Evolutionary conservation across 208 protist species (phyloP).

Genomic region (Trypanosoma conorhini): DNA sequence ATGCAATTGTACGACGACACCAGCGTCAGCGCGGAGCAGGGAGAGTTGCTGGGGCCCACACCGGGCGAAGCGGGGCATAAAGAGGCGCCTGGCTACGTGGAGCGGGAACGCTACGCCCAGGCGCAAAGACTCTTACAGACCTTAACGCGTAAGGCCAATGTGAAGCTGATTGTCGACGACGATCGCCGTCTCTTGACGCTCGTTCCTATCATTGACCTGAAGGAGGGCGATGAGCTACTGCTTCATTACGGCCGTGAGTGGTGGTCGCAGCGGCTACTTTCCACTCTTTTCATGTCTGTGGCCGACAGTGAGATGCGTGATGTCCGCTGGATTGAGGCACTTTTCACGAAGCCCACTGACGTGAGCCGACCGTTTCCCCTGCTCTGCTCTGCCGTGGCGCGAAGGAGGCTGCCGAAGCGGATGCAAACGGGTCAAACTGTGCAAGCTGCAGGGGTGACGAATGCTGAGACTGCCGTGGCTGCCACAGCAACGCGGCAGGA

Average conservation of each 20-base stretch:
- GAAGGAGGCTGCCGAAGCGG: not conserved
- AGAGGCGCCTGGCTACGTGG: constrained; percentile 1
- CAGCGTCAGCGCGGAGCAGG: constrained; percentile 29
- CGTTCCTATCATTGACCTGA: constrained; percentile 58
- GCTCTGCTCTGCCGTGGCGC: constrained; percentile 33
- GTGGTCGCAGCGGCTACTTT: constrained; percentile 80
- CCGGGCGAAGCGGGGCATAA: constrained; percentile 7
- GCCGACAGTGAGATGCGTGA: constrained; percentile 42
- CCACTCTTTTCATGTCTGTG: constrained; percentile 50
- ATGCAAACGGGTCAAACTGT: not conserved
- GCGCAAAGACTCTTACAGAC: constrained; percentile 39
- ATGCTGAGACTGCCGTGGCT: not conserved
- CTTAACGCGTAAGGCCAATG: constrained; percentile 74
- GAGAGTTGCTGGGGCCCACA: constrained; percentile 25
- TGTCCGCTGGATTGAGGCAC: constrained; percentile 74
- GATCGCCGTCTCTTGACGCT: constrained; percentile 54
- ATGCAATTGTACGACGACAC: constrained; percentile 77
- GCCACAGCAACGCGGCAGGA: not conserved
- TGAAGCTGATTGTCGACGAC: constrained; percentile 53
- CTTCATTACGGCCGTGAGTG: constrained; percentile 88
- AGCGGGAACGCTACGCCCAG: constrained; percentile 34
- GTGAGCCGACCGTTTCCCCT: constrained; percentile 52
- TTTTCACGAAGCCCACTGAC: constrained; percentile 54
- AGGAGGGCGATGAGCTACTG: constrained; percentile 73
- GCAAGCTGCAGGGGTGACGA: not conserved